phyloP scores from a whole-genome alignment of 176 grass and related monocot genomes.

The Pontederia paniculata region DNA sequence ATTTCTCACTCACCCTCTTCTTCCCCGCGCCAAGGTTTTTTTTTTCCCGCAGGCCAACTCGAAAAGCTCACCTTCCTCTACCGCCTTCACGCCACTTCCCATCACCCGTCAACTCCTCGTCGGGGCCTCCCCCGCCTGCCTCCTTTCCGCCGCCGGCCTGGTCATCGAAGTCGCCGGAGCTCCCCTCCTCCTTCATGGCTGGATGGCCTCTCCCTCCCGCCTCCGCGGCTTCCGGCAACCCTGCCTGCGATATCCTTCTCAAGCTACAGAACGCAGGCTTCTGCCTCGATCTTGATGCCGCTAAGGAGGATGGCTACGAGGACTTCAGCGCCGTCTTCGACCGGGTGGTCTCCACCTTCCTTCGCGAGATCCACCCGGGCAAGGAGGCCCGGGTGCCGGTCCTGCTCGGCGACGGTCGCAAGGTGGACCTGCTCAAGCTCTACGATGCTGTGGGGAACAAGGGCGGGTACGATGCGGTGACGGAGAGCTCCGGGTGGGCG shows the following conservation, averaged over 20 bases:
- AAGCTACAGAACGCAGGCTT: conserved; percentile 19
- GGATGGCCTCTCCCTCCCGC: not conserved
- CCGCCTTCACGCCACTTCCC: too few species aligned
- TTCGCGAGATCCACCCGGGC: not conserved
- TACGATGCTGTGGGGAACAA: conserved; percentile 21
- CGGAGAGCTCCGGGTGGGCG: conserved; percentile 8
- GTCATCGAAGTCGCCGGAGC: not conserved
- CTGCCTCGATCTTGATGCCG: conserved; percentile 18
- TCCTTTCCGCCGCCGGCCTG: too few species aligned
- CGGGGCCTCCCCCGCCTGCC: too few species aligned
- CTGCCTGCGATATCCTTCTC: conserved; percentile 16
- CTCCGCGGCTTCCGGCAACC: not conserved
- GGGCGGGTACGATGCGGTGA: conserved; percentile 29
- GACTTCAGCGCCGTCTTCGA: conserved; percentile 12
- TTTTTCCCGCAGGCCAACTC: too few species aligned
- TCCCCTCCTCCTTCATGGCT: not conserved
- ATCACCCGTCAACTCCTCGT: too few species aligned
- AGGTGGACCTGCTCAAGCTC: conserved; percentile 30
- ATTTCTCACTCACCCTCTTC: too few species aligned
- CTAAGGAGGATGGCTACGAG: not conserved
- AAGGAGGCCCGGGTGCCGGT: not conserved
- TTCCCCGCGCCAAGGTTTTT: too few species aligned
- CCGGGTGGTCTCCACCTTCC: conserved; percentile 17
- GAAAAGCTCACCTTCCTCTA: too few species aligned
- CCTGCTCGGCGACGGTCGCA: conserved; percentile 5